A percentile compares a stretch with the other conserved stretches of the same genome.
Evolutionary conservation across 2,329 filamentous ascomycete genomes (phyloP).

Genomic region (Botrytis porri): DNA sequence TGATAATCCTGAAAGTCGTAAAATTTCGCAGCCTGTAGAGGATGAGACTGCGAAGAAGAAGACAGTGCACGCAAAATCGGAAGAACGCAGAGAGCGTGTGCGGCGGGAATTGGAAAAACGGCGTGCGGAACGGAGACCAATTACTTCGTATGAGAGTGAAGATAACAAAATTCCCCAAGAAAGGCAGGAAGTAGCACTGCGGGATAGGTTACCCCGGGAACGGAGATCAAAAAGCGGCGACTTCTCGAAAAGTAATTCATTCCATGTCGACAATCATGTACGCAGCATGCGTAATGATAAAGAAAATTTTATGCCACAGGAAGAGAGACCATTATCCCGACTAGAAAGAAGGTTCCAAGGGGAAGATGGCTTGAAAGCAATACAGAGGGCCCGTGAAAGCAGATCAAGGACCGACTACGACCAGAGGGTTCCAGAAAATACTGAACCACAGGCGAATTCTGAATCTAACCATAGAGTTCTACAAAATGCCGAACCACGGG

Average conservation of each 20-base stretch:
- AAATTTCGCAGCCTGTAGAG: not conserved
- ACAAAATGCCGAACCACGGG: not conserved
- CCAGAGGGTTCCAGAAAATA: not conserved
- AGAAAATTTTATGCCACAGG: slow-evolving; percentile 5
- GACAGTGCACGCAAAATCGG: not conserved
- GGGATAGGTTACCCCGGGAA: slow-evolving; percentile 1
- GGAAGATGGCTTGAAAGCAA: slow-evolving; percentile 3
- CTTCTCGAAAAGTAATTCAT: not conserved
- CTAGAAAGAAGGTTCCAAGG: slow-evolving; percentile 23
- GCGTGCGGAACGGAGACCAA: slow-evolving; percentile 13
- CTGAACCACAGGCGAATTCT: not conserved
- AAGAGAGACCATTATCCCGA: slow-evolving; percentile 11
- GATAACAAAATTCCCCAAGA: slow-evolving; percentile 3
- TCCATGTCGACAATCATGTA: not conserved
- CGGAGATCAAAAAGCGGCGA: slow-evolving; percentile 18
- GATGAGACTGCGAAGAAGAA: not conserved
- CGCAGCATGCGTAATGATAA: slow-evolving; percentile 4
- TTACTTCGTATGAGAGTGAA: slow-evolving; percentile 13
- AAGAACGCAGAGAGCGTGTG: slow-evolving; percentile 13
- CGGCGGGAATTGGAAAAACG: slow-evolving; percentile 10
- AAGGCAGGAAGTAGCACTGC: slow-evolving; percentile 10
- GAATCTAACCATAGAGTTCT: slow-evolving; percentile 4
- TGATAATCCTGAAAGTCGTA: not conserved
- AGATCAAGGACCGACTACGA: slow-evolving; percentile 14
- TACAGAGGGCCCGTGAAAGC: slow-evolving; percentile 15